Evolutionary conservation across 2,329 filamentous ascomycete genomes (phyloP), one percentile per base, ranked within the genome.

Genomic region (Penicillium sp.): DNA sequence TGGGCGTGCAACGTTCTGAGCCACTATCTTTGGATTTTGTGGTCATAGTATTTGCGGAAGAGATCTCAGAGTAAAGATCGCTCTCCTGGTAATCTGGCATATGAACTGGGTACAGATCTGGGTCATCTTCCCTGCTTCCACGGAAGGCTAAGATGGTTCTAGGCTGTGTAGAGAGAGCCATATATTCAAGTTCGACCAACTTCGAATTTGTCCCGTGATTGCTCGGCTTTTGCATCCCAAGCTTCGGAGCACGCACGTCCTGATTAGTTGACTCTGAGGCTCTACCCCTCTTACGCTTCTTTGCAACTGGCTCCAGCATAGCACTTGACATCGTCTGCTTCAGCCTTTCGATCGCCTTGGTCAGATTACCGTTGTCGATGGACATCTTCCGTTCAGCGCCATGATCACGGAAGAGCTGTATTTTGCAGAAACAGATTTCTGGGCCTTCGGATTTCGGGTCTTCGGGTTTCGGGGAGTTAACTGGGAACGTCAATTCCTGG

Each of bases 321-420:
- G 0, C 86, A 15, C 14, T 12, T 81, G 58, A 96, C 92, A 67
- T 96, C 90, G 69, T 95, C 8, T 33, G 90, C 74, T 94, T 94
- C 47, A 96, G 77, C 75, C 96, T 96, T 68, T 96, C 91, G 65
- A 96, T 96, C 0, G 88, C 90, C 75, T 96, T 96, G 74, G 92
- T 94, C 61, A 96, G 89, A 66, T 96, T 92, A 0, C 89, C 88
- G 9, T 95, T 84, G 63, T 97, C 92, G 69, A 96, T 96, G 12
- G 91, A 90, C 1, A 96, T 81, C 71, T 97, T 97, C 50, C 92
- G 85, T 73, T 96, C 92, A 0, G 92, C 92, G 27, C 92, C 92
- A 66, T 97, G 92, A 67, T 96, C 92, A 58, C 92, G 84, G 79
- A 96, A 97, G 2, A 96, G 84, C 74, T 97, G 96, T 58, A 96